These are phyloP conservation scores for Alternaria atra DNA, from an alignment of 2,329 filamentous ascomycete species.

Conservation along the genomic window DNA sequence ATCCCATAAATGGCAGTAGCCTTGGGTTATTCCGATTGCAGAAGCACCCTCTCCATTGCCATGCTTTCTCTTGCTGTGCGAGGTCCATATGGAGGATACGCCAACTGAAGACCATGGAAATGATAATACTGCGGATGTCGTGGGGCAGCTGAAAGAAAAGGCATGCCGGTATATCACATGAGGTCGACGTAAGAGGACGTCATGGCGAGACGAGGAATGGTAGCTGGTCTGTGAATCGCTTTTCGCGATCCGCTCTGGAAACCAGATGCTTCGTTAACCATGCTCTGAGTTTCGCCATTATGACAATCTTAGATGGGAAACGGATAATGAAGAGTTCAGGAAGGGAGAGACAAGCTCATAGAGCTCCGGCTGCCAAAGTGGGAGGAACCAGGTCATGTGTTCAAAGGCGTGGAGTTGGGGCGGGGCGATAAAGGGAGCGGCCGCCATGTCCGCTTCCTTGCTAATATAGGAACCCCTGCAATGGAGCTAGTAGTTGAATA, in stretches of 20 bases:
- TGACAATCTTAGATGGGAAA: background rate
- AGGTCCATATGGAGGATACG: conserved; percentile 17
- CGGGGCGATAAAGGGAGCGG: background rate
- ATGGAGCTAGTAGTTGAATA: too few relatives aligned
- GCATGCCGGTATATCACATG: conserved; percentile 4
- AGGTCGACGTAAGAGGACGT: conserved; percentile 10
- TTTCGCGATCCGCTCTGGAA: background rate
- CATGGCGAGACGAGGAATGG: conserved; percentile 9
- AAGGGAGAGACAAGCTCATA: background rate
- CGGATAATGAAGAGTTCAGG: background rate
- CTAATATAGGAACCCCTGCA: background rate
- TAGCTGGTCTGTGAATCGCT: background rate
- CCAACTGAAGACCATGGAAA: conserved; percentile 6
- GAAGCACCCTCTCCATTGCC: conserved; percentile 13
- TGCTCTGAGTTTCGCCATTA: background rate
- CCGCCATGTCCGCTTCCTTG: background rate
- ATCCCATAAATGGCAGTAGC: background rate
- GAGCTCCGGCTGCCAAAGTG: background rate
- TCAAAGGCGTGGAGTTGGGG: too few relatives aligned
- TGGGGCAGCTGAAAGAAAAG: conserved; percentile 17
- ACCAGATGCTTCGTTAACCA: conserved; percentile 3
- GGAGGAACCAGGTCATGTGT: too few relatives aligned
- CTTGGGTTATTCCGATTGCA: background rate
- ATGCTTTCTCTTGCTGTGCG: background rate
- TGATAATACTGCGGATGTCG: conserved; percentile 14